Conservation (phyloP, 2,329 filamentous ascomycete genomes). For the Delphinella strobiligena region DNA sequence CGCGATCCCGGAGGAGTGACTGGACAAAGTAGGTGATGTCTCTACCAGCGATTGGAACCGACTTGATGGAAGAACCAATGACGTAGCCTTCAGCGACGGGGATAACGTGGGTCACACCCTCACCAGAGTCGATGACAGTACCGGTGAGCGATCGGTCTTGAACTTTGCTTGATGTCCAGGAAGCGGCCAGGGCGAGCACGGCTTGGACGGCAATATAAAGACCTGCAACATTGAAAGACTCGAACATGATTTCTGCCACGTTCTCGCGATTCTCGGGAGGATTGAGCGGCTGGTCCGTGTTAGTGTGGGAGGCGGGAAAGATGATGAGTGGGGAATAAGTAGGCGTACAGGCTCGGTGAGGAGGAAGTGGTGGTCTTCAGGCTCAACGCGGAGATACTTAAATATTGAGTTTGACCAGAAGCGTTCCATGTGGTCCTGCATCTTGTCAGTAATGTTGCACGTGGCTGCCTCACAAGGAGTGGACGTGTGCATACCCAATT, state of each 20-base stretch:
- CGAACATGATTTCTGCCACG: constrained; percentile 99
- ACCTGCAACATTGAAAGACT: constrained; percentile 98
- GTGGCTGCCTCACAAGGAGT: not conserved
- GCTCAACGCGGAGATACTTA: constrained; percentile 96
- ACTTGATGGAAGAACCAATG: constrained; percentile 98
- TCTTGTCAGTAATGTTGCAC: constrained; percentile 10
- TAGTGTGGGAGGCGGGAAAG: too few species aligned
- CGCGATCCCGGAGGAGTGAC: constrained; percentile 85
- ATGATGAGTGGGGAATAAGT: constrained; percentile 45
- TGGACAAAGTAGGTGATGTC: constrained; percentile 99
- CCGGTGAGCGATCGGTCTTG: constrained; percentile 91
- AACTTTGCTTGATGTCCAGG: constrained; percentile 97
- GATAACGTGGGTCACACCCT: constrained; percentile 98
- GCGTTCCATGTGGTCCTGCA: constrained; percentile 92
- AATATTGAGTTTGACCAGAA: constrained; percentile 99
- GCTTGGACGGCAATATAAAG: constrained; percentile 98
- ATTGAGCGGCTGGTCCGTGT: too few species aligned
- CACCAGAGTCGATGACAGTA: constrained; percentile 96
- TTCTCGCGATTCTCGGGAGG: constrained; percentile 98
- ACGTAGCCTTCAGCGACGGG: constrained; percentile 98
- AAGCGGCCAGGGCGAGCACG: constrained; percentile 88
- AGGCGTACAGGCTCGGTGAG: constrained; percentile 93
- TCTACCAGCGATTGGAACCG: constrained; percentile 91
- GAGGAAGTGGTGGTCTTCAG: constrained; percentile 96
- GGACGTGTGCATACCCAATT: constrained; percentile 64